Evolutionary conservation across 2,329 filamentous ascomycete species (phyloP).

Genomic region (Colletotrichum sp.): DNA sequence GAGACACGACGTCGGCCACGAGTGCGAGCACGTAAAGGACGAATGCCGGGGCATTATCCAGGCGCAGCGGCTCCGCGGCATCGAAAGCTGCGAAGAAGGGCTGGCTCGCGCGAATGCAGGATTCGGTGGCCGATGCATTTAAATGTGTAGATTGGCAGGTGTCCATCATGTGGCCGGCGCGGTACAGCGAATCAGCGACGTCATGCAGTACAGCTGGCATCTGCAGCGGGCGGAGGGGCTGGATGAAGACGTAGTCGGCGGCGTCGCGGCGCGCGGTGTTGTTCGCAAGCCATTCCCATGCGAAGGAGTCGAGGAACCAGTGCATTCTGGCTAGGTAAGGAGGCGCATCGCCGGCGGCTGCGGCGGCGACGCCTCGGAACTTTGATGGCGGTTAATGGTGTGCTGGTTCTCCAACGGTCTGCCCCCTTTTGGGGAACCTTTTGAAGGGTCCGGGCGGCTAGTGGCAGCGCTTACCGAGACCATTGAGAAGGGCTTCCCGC

Average conservation of each 20-base stretch:
- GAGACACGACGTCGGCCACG: background rate
- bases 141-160: background rate
- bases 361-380: slow-evolving; percentile 1
- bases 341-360: background rate
- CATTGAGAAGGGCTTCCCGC: background rate
- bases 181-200: background rate
- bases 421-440: background rate
- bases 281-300: background rate
- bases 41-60: background rate
- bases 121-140: background rate
- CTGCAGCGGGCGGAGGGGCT: background rate
- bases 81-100: background rate
- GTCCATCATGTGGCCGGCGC: background rate
- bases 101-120: background rate
- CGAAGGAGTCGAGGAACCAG: background rate
- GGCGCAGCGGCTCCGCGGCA: background rate
- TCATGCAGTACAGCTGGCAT: background rate
- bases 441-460: background rate
- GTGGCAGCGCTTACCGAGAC: background rate
- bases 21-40: background rate
- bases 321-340: background rate
- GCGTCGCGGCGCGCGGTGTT: background rate
- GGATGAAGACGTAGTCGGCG: background rate
- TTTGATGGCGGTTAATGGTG: background rate
- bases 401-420: background rate